Evolutionary conservation across 1,284 basidiomycete genomes (phyloP).

Genomic region (Austroboletus novae-zelandiae): DNA sequence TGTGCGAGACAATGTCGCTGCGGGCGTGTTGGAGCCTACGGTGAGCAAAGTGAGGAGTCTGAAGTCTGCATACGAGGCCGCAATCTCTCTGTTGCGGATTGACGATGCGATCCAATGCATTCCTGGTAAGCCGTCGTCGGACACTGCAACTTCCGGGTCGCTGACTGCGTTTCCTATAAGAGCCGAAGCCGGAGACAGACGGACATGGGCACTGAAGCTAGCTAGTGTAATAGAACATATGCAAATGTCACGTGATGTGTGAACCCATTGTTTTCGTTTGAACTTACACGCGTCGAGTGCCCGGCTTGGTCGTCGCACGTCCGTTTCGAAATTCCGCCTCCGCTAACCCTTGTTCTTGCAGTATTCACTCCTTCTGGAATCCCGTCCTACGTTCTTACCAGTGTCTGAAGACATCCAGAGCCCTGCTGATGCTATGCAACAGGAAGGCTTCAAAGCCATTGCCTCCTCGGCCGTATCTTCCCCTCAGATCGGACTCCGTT

Average conservation of each 20-base stretch:
- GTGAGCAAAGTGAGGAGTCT: constrained; percentile 96
- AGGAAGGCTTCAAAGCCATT: constrained; percentile 36
- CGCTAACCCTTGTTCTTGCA: constrained; percentile 6
- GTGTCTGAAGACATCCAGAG: constrained; percentile 17
- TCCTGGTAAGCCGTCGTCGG: constrained; percentile 53
- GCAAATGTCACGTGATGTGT: constrained; percentile 28
- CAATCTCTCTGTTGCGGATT: constrained; percentile 92
- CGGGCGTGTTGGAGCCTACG: constrained; percentile 95
- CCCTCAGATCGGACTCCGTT: constrained; percentile 60
- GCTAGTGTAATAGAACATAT: neutral
- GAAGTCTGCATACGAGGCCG: constrained; percentile 96
- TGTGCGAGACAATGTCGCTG: constrained; percentile 91
- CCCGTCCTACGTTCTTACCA: constrained; percentile 14
- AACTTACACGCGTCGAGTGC: constrained; percentile 25
- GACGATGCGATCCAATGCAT: constrained; percentile 91
- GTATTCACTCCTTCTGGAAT: constrained; percentile 5
- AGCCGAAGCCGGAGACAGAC: constrained; percentile 73
- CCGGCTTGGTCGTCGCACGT: constrained; percentile 11
- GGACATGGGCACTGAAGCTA: constrained; percentile 47
- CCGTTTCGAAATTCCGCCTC: constrained; percentile 23
- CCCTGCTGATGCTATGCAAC: constrained; percentile 45
- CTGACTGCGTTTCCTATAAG: constrained; percentile 40
- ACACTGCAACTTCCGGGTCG: constrained; percentile 1
- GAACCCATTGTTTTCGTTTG: constrained; percentile 17
- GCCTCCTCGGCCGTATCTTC: constrained; percentile 41